phyloP scores from a whole-genome alignment of 768 basidiomycete species.

The Naematelia aurantialba region DNA sequence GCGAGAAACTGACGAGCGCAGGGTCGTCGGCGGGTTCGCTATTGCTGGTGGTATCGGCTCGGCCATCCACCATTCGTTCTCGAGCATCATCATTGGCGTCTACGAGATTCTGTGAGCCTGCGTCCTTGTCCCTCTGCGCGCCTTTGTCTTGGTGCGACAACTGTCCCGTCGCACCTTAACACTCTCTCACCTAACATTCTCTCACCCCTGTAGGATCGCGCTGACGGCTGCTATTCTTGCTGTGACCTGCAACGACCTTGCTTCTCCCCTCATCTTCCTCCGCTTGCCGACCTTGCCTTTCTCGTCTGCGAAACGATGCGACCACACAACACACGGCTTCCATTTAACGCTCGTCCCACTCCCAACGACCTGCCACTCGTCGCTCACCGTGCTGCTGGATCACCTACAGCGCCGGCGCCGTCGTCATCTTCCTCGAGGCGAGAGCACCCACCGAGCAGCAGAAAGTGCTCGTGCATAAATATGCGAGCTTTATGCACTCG shows the following conservation, averaged over 20 bases:
- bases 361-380: neutral
- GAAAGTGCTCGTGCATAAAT: slow-evolving; percentile 42
- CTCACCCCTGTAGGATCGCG: too few relatives aligned
- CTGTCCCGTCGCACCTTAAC: too few relatives aligned
- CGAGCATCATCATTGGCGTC: slow-evolving; percentile 49
- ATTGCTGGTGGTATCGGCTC: slow-evolving; percentile 46
- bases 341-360: too few relatives aligned
- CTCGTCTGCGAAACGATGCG: too few relatives aligned
- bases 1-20: slow-evolving; percentile 9
- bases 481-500: slow-evolving; percentile 50
- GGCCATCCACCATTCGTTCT: slow-evolving; percentile 47
- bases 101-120: slow-evolving; percentile 48
- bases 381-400: neutral
- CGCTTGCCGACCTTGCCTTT: too few relatives aligned
- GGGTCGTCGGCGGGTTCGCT: slow-evolving; percentile 44
- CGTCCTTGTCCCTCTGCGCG: neutral
- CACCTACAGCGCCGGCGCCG: slow-evolving; percentile 34
- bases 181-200: too few relatives aligned
- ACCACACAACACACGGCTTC: too few relatives aligned
- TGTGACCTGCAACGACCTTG: too few relatives aligned
- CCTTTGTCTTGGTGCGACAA: neutral
- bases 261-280: too few relatives aligned
- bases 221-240: too few relatives aligned
- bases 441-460: slow-evolving; percentile 48
- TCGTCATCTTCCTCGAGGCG: slow-evolving; percentile 46